These are phyloP conservation scores for Trichoderma simmonsii DNA, from an alignment of 2,329 filamentous ascomycete species.

Conservation along the genomic window DNA sequence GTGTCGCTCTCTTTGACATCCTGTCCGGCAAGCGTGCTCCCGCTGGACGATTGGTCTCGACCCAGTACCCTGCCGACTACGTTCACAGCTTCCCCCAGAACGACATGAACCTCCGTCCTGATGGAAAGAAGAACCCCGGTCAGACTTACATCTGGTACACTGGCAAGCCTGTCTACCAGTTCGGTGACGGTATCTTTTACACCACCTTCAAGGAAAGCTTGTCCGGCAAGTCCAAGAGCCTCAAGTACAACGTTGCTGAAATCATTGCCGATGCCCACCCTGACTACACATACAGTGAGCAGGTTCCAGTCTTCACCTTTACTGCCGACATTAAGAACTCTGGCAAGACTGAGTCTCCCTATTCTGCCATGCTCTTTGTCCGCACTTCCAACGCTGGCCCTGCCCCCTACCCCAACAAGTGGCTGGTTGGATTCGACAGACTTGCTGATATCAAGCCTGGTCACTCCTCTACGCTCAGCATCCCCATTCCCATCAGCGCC, in stretches of 20 bases:
- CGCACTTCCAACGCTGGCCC: slow-evolving; percentile 43
- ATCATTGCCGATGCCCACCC: background rate
- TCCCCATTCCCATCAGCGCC: slow-evolving; percentile 43
- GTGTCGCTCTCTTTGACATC: slow-evolving; percentile 51
- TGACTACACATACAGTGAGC: slow-evolving; percentile 12
- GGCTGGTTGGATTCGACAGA: slow-evolving; percentile 48
- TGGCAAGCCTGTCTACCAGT: slow-evolving; percentile 44
- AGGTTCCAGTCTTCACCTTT: background rate
- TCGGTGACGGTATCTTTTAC: slow-evolving; percentile 56
- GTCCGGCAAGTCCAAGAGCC: background rate
- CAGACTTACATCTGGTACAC: slow-evolving; percentile 58
- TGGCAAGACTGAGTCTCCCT: slow-evolving; percentile 47
- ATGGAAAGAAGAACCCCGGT: slow-evolving; percentile 42
- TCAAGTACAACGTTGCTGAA: slow-evolving; percentile 14
- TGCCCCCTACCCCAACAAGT: slow-evolving; percentile 50
- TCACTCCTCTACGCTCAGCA: slow-evolving; percentile 24
- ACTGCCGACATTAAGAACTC: slow-evolving; percentile 46
- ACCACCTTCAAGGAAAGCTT: slow-evolving; percentile 45
- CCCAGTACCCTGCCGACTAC: slow-evolving; percentile 53
- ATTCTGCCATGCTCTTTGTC: slow-evolving; percentile 50
- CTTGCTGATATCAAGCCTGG: slow-evolving; percentile 37
- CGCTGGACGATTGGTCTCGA: slow-evolving; percentile 51
- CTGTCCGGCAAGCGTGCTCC: slow-evolving; percentile 48
- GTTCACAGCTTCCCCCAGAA: slow-evolving; percentile 49
- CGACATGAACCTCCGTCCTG: slow-evolving; percentile 52